These are phyloP conservation scores for Irpex rosettiformis DNA, from an alignment of 1,284 basidiomycete genomes.

Conservation along the genomic window DNA sequence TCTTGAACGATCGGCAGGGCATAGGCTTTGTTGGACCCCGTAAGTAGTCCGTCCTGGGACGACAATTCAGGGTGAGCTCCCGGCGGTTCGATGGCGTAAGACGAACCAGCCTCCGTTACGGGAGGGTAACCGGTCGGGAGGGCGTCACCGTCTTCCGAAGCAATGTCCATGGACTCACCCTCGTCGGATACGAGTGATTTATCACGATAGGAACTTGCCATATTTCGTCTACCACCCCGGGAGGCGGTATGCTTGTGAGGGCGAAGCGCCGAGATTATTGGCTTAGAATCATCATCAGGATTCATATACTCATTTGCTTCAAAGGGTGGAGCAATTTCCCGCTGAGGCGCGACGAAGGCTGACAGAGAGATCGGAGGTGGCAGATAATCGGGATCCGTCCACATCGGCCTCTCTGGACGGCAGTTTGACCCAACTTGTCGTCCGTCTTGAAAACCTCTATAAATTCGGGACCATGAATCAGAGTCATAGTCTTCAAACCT, in stretches of 20 bases:
- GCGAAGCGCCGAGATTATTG: too few species aligned
- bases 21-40: neutral
- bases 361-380: neutral
- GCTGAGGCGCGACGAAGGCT: neutral
- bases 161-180: neutral
- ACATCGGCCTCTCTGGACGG: too few species aligned
- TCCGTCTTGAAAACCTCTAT: too few species aligned
- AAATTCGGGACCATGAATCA: too few species aligned
- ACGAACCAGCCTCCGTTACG: neutral
- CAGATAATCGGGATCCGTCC: neutral
- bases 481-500: too few species aligned
- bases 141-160: neutral
- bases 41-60: neutral
- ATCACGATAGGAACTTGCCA: neutral
- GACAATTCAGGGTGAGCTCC: neutral
- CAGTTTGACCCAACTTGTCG: too few species aligned
- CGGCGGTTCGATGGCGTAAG: neutral
- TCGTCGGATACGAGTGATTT: neutral
- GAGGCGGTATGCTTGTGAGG: too few species aligned
- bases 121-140: too few species aligned
- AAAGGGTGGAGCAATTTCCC: too few species aligned
- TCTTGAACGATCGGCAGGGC: neutral
- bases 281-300: too few species aligned
- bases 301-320: too few species aligned
- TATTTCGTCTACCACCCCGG: too few species aligned